Evolutionary conservation across 257 asterid species (phyloP), one percentile per base, ranked within the genome.

Genomic region (Thymus quinquecostatus): DNA sequence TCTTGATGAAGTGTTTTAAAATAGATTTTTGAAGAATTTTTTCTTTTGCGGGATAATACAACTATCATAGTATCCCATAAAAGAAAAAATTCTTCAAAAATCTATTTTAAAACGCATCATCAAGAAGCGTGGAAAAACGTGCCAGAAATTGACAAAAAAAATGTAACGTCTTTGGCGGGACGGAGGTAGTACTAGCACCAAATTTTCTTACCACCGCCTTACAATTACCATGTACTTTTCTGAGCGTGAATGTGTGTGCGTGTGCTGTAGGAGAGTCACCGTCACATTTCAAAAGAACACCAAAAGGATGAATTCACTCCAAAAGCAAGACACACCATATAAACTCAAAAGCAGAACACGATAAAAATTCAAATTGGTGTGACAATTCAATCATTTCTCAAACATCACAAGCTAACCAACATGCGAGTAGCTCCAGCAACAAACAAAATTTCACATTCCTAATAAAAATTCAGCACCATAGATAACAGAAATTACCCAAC

Each of bases 401-500:
- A 62, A 8, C 8, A 49, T 61, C 11, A 57, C 58, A 36, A 50
- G 41, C 59, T 11, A 76, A 34, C 74, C 50, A 75, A 33, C 60
- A 63, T 11, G 59, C 66, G 58, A 70, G 2, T 2, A 68, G 40
- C 29, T 30, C 53, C 38, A 71, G 11, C 54, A 63, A 7, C 38
- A 80, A 8, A 32, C 11, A 4, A 29, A 49, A 64, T 44, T 28
- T 44, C 6, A 64, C 29, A 13, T 21, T 50, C 28, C 43, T 5
- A 21, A 28, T 47, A 29, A 43, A 62, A 74, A 69, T 33, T 56
- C 38, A 72, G 51, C 50, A 66, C 14, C 32, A 41, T 2, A 36
- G 3, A 70, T 21, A 12, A 64, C 1, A 64, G 41, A 29, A 62
- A 68, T 21, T 82, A 89, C 96, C 96, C 95, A 89, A 71, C 72